A percentile compares a stretch with the other conserved stretches of the same genome.
These are phyloP conservation scores for Holtermannia corniformis DNA, from an alignment of 768 basidiomycete species.

Conservation along the genomic window DNA sequence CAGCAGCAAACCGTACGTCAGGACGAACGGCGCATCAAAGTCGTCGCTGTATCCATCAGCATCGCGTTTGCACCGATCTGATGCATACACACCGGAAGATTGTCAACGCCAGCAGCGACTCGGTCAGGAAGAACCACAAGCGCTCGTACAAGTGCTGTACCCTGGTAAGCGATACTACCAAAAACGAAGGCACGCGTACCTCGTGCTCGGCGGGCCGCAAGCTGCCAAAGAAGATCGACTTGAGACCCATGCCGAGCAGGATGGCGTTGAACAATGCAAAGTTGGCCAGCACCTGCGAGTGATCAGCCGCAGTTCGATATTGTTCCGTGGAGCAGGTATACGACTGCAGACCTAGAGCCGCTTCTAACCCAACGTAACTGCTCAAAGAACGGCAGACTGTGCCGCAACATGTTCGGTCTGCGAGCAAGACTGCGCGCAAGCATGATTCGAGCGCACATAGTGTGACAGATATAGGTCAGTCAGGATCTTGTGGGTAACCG, in stretches of 20 bases:
- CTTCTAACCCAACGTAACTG: not conserved
- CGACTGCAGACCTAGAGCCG: no score
- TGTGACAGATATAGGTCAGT: no score
- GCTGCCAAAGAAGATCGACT: slow-evolving; percentile 82
- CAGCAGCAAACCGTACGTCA: slow-evolving; percentile 89
- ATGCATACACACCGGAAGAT: slow-evolving; percentile 60
- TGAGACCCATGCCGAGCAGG: slow-evolving; percentile 63
- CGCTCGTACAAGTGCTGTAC: slow-evolving; percentile 83
- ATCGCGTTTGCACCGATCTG: not conserved
- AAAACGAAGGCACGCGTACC: slow-evolving; percentile 46
- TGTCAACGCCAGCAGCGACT: slow-evolving; percentile 88
- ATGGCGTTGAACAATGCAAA: slow-evolving; percentile 72
- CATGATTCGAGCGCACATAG: no score
- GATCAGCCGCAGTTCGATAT: not conserved
- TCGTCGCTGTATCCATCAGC: slow-evolving; percentile 26
- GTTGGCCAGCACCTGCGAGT: slow-evolving; percentile 71
- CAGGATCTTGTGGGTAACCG: no score
- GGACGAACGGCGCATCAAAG: slow-evolving; percentile 51
- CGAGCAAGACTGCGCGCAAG: no score
- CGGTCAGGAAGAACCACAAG: slow-evolving; percentile 95
- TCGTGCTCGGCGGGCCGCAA: slow-evolving; percentile 83
- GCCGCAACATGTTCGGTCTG: no score
- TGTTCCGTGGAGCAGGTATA: not conserved
- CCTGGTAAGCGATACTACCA: no score
- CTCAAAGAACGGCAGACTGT: no score